Conservation (phyloP, 192 early-diverging fungal genomes). For the Rhizophagus sp. region DNA sequence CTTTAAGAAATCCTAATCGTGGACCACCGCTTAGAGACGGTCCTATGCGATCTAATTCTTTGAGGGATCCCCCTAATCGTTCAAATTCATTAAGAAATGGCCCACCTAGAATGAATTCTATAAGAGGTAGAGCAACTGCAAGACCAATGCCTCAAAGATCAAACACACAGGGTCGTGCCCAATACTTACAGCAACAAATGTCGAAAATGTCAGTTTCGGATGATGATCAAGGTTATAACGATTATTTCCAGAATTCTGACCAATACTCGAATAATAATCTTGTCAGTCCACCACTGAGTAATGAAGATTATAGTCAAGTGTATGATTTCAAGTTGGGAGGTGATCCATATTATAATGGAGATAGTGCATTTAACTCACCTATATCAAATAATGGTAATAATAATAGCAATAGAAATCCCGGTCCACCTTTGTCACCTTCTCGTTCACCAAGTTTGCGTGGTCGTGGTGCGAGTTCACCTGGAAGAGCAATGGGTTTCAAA, state of each 20-base stretch:
- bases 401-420: conserved; percentile 6
- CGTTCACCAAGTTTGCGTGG: not conserved
- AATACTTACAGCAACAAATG: conserved; percentile 23
- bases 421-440: not conserved
- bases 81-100: not conserved
- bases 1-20: not conserved
- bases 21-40: not conserved
- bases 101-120: not conserved
- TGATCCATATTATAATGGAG: not conserved
- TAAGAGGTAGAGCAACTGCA: not conserved
- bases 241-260: not conserved
- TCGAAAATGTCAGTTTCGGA: not conserved
- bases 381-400: not conserved
- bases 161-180: conserved; percentile 1
- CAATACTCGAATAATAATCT: not conserved
- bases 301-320: conserved; percentile 25
- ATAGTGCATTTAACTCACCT: not conserved
- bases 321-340: conserved; percentile 5
- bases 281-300: not conserved
- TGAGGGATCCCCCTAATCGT: not conserved
- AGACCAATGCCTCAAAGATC: not conserved
- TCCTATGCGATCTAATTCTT: not conserved
- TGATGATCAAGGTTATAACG: conserved; percentile 4
- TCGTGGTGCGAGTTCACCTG: not conserved
- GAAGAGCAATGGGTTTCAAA: not conserved